These are phyloP conservation scores for Xerocomus minutiporus DNA, from an alignment of 1,284 basidiomycete species.

Conservation along the genomic window DNA sequence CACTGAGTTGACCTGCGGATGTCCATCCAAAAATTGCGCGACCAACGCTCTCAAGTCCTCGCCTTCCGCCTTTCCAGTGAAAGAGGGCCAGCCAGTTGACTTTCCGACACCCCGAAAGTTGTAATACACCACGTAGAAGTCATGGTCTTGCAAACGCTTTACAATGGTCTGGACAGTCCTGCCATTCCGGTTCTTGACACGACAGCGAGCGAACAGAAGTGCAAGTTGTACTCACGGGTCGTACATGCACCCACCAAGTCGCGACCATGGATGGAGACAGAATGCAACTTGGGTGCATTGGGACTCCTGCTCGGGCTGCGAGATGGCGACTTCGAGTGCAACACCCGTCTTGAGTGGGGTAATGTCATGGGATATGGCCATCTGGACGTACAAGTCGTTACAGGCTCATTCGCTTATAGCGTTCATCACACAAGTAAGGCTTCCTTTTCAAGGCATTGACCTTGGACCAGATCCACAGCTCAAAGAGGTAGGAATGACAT, in stretches of 20 bases:
- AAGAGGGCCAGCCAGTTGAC: constrained; percentile 65
- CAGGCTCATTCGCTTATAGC: too few species aligned
- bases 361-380: constrained; percentile 12
- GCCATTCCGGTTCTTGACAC: constrained; percentile 2
- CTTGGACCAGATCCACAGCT: too few species aligned
- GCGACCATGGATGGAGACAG: constrained; percentile 74
- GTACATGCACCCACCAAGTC: constrained; percentile 68
- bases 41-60: constrained; percentile 63
- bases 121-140: constrained; percentile 61
- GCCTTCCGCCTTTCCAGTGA: constrained; percentile 64
- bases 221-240: constrained; percentile 57
- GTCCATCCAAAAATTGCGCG: constrained; percentile 45
- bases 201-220: not conserved
- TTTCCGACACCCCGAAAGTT: constrained; percentile 73
- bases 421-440: not conserved
- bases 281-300: constrained; percentile 48
- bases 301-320: constrained; percentile 10
- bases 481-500: not conserved
- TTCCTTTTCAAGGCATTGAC: not conserved
- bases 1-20: constrained; percentile 44
- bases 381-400: not conserved
- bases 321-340: constrained; percentile 20
- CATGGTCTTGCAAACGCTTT: constrained; percentile 39
- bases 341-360: constrained; percentile 27
- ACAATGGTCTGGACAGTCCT: constrained; percentile 25